Conservation (phyloP, 176 grass and related monocot species). For the Zoysia pacifica region DNA sequence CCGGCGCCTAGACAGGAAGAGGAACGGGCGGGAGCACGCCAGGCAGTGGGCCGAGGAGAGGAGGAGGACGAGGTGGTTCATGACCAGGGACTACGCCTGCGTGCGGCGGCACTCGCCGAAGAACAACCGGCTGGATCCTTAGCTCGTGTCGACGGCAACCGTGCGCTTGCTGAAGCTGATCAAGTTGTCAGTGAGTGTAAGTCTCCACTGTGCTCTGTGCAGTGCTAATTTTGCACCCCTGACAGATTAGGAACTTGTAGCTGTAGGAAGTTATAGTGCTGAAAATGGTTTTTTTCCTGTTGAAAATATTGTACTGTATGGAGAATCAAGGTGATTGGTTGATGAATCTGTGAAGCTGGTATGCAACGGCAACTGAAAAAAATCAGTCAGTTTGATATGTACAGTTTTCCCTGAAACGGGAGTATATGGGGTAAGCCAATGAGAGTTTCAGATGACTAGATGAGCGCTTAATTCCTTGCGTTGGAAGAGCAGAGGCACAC, state of each 20-base stretch:
- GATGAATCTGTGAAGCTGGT: not conserved
- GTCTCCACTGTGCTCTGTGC: slow-evolving; percentile 11
- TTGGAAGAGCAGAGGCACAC: not conserved
- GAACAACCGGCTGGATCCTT: slow-evolving; percentile 61
- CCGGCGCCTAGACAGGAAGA: slow-evolving; percentile 28
- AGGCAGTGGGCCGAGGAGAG: slow-evolving; percentile 53
- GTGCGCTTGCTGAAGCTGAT: not conserved
- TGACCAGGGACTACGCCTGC: slow-evolving; percentile 45
- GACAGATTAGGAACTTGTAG: slow-evolving; percentile 11
- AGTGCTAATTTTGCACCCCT: slow-evolving; percentile 35
- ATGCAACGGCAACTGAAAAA: not conserved
- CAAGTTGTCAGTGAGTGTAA: not conserved
- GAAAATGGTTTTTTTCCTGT: not conserved
- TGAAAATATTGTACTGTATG: not conserved
- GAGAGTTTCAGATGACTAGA: not conserved
- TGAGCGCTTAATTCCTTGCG: no score
- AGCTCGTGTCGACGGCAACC: not conserved
- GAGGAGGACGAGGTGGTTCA: slow-evolving; percentile 57
- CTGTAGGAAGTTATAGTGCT: not conserved
- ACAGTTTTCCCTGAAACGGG: not conserved
- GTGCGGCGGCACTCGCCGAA: slow-evolving; percentile 45
- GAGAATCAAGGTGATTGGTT: not conserved
- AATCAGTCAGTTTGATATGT: not conserved
- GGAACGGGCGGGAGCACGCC: slow-evolving; percentile 21
- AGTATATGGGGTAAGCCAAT: not conserved